phyloP scores from a whole-genome alignment of 805 yeast species.

The Hanseniaspora valbyensis region DNA sequence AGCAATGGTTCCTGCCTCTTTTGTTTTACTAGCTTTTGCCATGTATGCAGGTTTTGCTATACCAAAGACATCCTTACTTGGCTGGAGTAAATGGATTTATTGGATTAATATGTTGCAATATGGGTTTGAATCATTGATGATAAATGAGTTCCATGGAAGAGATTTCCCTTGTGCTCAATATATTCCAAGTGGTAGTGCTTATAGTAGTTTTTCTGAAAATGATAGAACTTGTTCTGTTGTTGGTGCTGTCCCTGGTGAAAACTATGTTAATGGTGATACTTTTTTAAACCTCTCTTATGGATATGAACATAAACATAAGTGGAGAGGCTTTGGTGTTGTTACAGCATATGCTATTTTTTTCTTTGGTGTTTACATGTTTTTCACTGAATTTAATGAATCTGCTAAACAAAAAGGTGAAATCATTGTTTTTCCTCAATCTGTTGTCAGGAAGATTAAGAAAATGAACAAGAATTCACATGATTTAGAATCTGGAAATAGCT shows the following conservation, averaged over 20 bases:
- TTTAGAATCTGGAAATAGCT: conserved; percentile 6
- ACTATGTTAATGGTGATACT: conserved; percentile 40
- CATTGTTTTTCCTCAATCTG: conserved; percentile 43
- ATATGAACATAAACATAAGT: conserved; percentile 39
- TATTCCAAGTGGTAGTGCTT: conserved; percentile 40
- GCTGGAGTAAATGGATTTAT: conserved; percentile 59
- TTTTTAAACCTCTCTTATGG: conserved; percentile 37
- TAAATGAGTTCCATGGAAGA: conserved; percentile 44
- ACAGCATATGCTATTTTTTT: conserved; percentile 47
- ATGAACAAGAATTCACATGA: conserved; percentile 5
- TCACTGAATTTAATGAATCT: conserved; percentile 49
- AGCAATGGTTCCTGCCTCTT: conserved; percentile 50
- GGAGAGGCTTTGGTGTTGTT: conserved; percentile 58
- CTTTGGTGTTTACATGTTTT: conserved; percentile 40
- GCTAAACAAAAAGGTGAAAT: conserved; percentile 65
- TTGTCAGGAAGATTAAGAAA: conserved; percentile 39
- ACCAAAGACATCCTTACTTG: conserved; percentile 45
- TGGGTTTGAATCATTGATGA: conserved; percentile 46
- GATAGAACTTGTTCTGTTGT: conserved; percentile 44
- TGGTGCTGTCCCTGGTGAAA: conserved; percentile 45
- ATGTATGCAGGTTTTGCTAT: conserved; percentile 49
- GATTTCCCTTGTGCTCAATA: conserved; percentile 37
- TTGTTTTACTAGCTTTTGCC: conserved; percentile 38
- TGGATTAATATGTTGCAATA: conserved; percentile 50
- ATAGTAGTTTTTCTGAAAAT: conserved; percentile 28